Conservation (phyloP, 176 grass and related monocot species). For the Zoysia pacifica region DNA sequence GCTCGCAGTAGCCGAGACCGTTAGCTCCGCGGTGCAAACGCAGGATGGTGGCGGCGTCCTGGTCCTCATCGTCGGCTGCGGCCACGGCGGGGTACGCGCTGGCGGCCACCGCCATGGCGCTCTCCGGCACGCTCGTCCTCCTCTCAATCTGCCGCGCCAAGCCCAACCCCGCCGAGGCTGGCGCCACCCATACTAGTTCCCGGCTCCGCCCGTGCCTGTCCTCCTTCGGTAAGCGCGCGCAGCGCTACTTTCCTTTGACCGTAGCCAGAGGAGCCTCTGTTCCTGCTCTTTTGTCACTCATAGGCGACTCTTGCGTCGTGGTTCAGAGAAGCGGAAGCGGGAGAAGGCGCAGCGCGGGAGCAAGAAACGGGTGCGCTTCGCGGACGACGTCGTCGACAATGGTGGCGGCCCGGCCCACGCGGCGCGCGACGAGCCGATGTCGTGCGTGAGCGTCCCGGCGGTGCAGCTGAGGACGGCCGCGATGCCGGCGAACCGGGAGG, state of each 20-base stretch:
- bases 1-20: not conserved
- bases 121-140: slow-evolving; percentile 82
- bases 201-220: slow-evolving; percentile 49
- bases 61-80: not conserved
- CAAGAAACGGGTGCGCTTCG: slow-evolving; percentile 86
- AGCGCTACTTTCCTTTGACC: not conserved
- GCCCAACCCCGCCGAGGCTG: not conserved
- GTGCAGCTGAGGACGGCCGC: slow-evolving; percentile 12
- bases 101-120: slow-evolving; percentile 86
- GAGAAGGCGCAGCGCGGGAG: slow-evolving; percentile 51
- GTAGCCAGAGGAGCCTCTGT: too few species aligned
- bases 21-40: not conserved
- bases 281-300: not conserved
- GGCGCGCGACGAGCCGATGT: not conserved
- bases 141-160: slow-evolving; percentile 74
- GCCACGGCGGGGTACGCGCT: slow-evolving; percentile 49
- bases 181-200: not conserved
- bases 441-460: slow-evolving; percentile 6
- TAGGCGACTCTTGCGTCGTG: not conserved
- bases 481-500: slow-evolving; percentile 89
- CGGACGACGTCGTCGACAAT: slow-evolving; percentile 62
- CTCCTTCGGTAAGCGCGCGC: slow-evolving; percentile 34
- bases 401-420: not conserved
- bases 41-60: slow-evolving; percentile 8
- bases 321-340: slow-evolving; percentile 61